Evolutionary conservation across 2,329 filamentous ascomycete species (phyloP).

Genomic region (Lasiodiplodia sp.): DNA sequence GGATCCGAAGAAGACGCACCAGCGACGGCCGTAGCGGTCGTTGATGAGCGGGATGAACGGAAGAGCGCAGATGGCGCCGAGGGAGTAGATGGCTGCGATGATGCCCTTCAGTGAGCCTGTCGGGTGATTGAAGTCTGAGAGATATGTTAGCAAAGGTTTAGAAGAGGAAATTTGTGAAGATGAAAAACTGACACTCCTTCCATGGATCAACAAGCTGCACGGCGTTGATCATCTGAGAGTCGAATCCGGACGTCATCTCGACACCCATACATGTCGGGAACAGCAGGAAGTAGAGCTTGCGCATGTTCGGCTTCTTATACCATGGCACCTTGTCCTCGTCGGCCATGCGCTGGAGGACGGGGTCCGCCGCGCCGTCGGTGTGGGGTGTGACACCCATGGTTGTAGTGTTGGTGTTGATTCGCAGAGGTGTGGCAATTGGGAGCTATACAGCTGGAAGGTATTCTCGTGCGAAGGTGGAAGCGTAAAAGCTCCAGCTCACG

Average conservation of each 20-base stretch:
- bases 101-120: slow-evolving; percentile 35
- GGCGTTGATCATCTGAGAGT: slow-evolving; percentile 39
- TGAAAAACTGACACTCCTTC: slow-evolving; percentile 37
- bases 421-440: background rate
- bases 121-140: slow-evolving; percentile 37
- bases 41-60: slow-evolving; percentile 38
- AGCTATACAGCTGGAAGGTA: background rate
- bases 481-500: background rate
- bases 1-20: slow-evolving; percentile 32
- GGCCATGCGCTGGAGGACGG: slow-evolving; percentile 50
- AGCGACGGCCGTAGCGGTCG: slow-evolving; percentile 38
- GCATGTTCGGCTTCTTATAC: slow-evolving; percentile 40
- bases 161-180: slow-evolving; percentile 30
- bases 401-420: background rate
- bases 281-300: slow-evolving; percentile 42
- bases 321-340: slow-evolving; percentile 48
- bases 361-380: slow-evolving; percentile 44
- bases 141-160: background rate
- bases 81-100: slow-evolving; percentile 38
- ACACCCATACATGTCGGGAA: slow-evolving; percentile 46
- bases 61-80: slow-evolving; percentile 38
- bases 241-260: slow-evolving; percentile 29
- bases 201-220: slow-evolving; percentile 38
- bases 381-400: slow-evolving; percentile 40
- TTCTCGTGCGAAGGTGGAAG: background rate